Percentiles rank a stretch among this genome's conserved stretches.
phyloP scores from a whole-genome alignment of 1,139 yeast genomes.

The Eremothecium cymbalariae region DNA sequence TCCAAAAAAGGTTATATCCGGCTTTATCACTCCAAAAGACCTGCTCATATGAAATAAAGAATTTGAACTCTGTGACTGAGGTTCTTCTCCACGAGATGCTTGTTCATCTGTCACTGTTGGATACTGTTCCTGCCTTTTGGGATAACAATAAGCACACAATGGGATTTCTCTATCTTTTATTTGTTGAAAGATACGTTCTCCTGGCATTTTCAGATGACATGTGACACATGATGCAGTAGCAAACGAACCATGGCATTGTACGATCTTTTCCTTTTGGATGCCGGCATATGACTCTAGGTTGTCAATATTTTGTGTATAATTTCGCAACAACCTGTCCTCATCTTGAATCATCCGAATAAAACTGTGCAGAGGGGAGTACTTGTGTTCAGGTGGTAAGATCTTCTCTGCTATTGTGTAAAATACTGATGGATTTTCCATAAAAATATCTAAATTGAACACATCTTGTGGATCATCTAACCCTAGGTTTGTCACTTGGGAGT shows the following conservation, averaged over 20 bases:
- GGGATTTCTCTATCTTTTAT: slow-evolving; percentile 59
- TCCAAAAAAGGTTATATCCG: slow-evolving; percentile 93
- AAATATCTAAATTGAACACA: slow-evolving; percentile 72
- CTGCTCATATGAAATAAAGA: slow-evolving; percentile 21
- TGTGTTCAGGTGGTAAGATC: slow-evolving; percentile 69
- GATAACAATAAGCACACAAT: slow-evolving; percentile 59
- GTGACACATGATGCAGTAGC: slow-evolving; percentile 85
- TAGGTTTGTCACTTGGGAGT: slow-evolving; percentile 57
- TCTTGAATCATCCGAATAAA: slow-evolving; percentile 71
- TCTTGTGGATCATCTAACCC: slow-evolving; percentile 91
- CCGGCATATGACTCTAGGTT: slow-evolving; percentile 85
- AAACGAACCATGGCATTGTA: slow-evolving; percentile 96
- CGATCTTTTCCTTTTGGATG: slow-evolving; percentile 54
- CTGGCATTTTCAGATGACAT: slow-evolving; percentile 61
- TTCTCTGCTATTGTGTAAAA: slow-evolving; percentile 84
- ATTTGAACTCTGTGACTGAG: slow-evolving; percentile 29
- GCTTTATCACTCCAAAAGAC: slow-evolving; percentile 84
- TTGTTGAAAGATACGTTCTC: slow-evolving; percentile 55
- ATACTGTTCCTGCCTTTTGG: slow-evolving; percentile 36
- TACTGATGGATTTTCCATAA: slow-evolving; percentile 69
- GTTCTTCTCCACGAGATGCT: slow-evolving; percentile 11
- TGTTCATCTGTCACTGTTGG: slow-evolving; percentile 19
- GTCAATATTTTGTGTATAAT: slow-evolving; percentile 93
- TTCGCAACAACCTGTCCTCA: slow-evolving; percentile 70
- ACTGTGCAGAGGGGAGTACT: slow-evolving; percentile 79